Evolutionary conservation across 805 yeast species (phyloP), one percentile per base, ranked within the genome.

Genomic region (Starmerella khaoyaiensis): DNA sequence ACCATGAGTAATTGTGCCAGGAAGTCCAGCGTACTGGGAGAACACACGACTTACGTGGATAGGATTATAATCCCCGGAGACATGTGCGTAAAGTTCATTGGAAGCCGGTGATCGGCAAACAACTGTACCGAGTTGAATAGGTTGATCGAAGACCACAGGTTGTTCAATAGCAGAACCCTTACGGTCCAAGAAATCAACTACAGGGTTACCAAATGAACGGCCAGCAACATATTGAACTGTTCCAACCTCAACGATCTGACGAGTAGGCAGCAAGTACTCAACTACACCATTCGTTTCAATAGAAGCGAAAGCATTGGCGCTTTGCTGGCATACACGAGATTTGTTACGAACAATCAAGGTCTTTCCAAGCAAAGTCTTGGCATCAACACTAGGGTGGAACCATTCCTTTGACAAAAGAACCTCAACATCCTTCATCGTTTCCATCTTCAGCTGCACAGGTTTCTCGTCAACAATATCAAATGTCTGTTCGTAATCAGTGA

Each of bases 1-100:
- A 59, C 99, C 99, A 57, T 93, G 98, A 25, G 98, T 90, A 54
- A 90, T 90, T 26, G 97, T 90, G 50, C 98, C 98, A 42, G 95
- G 95, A 56, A 90, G 69, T 55, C 75, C 75, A 31, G 94, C 97
- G 58, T 90, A 90, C 45, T 75, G 70, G 39, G 98, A 86, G 63
- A 90, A 90, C 35, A 83, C 90, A 58, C 94, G 78, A 24, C 94
- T 80, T 44, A 93, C 97, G 60, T 90, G 99, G 53, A 90, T 90
- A 45, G 99, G 98, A 63, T 90, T 90, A 74, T 72, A 87, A 63
- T 90, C 99, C 58, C 97, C 97, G 45, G 97, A 87, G 29, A 90
- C 96, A 57, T 75, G 80, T 46, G 95, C 98, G 57, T 90, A 90
- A 20, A 94, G 82, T 65, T 83, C 97, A 61, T 90, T 90, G 39